Percentiles rank a stretch among this genome's conserved stretches.
Conservation (phyloP, 2,329 filamentous ascomycete species). For the Rutstroemia sp. region DNA sequence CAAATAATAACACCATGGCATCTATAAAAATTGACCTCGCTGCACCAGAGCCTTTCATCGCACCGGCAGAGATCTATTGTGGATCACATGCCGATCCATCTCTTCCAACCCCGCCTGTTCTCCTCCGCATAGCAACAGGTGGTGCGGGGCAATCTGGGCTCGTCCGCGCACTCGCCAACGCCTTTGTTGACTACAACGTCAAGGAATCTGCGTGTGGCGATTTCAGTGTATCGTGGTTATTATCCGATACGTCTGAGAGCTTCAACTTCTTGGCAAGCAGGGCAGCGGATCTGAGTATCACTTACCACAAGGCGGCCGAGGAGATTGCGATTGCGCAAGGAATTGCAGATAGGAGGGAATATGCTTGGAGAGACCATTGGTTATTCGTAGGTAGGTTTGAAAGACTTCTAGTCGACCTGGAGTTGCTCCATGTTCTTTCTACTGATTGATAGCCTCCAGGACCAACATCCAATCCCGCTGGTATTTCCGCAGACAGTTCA, state of each 20-base stretch:
- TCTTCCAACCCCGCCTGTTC: neutral
- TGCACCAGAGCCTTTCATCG: conserved; percentile 3
- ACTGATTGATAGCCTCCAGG: conserved; percentile 2
- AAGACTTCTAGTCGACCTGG: neutral
- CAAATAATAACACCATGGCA: neutral
- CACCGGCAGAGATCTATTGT: conserved; percentile 9
- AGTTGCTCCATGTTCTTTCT: neutral
- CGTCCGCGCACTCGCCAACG: conserved; percentile 31
- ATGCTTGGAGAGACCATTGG: conserved; percentile 41
- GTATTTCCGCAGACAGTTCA: conserved; percentile 24
- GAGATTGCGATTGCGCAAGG: conserved; percentile 36
- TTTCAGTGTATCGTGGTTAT: conserved; percentile 39
- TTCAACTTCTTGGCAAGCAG: conserved; percentile 37
- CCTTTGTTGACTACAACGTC: conserved; percentile 31
- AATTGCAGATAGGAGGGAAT: conserved; percentile 33
- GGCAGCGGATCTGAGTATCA: conserved; percentile 38
- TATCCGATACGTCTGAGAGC: conserved; percentile 38
- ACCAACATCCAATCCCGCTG: conserved; percentile 30
- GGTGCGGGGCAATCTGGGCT: conserved; percentile 31
- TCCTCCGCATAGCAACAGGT: conserved; percentile 28
- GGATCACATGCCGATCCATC: neutral
- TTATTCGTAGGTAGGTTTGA: conserved; percentile 33
- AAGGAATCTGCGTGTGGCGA: conserved; percentile 22
- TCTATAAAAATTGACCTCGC: neutral
- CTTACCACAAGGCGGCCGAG: conserved; percentile 37